These are phyloP conservation scores for Fraxinus albicans DNA, from an alignment of 305 asterid genomes.

Conservation along the genomic window DNA sequence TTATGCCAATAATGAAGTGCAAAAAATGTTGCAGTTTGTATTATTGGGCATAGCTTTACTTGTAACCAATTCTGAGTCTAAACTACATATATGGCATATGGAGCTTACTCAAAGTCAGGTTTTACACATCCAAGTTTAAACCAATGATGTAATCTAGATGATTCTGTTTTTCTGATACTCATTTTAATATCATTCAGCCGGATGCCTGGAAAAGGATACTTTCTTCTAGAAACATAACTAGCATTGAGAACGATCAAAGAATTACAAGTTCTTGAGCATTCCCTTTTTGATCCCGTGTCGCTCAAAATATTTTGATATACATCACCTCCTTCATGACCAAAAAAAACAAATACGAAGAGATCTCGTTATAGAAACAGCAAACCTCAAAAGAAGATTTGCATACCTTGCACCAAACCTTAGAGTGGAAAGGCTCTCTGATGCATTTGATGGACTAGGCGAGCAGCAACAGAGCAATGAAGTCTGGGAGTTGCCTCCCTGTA, in stretches of 20 bases:
- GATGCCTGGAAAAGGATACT: background rate
- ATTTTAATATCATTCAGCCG: background rate
- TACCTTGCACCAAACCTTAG: conserved; percentile 93
- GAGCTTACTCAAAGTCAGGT: background rate
- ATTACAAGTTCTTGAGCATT: background rate
- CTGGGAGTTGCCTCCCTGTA: conserved; percentile 78
- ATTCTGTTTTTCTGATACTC: background rate
- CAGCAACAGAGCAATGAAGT: conserved; percentile 90
- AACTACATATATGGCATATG: background rate
- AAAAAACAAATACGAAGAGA: background rate
- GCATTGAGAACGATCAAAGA: background rate
- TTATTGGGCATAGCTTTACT: background rate
- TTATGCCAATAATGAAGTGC: background rate
- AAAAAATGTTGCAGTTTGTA: background rate
- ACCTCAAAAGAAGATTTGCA: conserved; percentile 5
- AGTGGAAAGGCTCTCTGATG: conserved; percentile 75
- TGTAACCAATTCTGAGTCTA: background rate
- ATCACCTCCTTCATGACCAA: background rate
- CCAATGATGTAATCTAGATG: conserved; percentile 1
- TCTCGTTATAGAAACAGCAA: background rate
- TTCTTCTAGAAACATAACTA: background rate
- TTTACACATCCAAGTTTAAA: background rate
- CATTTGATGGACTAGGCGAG: conserved; percentile 80
- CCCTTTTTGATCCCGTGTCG: background rate
- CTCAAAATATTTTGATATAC: background rate